phyloP scores from a whole-genome alignment of 345 rosid genomes.

The Cardiospermum halicacabum region DNA sequence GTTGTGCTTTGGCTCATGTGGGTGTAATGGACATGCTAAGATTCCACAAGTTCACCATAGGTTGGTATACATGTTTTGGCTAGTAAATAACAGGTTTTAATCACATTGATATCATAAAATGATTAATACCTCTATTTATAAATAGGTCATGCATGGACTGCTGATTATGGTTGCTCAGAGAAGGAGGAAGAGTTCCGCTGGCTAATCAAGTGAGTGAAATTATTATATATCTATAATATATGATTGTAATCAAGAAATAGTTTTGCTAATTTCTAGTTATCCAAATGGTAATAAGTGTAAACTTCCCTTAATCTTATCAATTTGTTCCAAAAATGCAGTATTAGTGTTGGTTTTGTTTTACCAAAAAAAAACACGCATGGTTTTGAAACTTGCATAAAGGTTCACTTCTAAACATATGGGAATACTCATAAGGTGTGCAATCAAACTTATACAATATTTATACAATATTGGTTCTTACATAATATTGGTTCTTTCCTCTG shows the following conservation, averaged over 20 bases:
- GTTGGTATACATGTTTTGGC: conserved; percentile 31
- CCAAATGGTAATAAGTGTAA: no score
- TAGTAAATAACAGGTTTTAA: neutral
- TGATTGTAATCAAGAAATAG: neutral
- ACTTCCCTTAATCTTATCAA: no score
- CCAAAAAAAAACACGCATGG: no score
- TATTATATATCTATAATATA: neutral
- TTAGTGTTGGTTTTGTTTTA: no score
- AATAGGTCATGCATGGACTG: conserved; percentile 90
- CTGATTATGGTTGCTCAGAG: conserved; percentile 87
- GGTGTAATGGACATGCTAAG: conserved; percentile 99
- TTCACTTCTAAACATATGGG: no score
- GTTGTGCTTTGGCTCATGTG: conserved; percentile 96
- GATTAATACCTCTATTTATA: conserved; percentile 5
- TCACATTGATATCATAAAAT: neutral
- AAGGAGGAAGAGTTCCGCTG: conserved; percentile 85
- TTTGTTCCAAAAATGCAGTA: no score
- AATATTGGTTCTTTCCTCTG: neutral
- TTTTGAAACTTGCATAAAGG: no score
- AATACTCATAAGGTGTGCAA: no score
- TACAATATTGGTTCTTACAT: no score
- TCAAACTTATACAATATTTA: no score
- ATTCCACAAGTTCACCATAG: conserved; percentile 91
- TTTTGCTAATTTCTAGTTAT: no score
- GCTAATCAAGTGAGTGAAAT: conserved; percentile 71